Conservation (phyloP, 495 filamentous ascomycete species). For the Tuber magnatum region DNA sequence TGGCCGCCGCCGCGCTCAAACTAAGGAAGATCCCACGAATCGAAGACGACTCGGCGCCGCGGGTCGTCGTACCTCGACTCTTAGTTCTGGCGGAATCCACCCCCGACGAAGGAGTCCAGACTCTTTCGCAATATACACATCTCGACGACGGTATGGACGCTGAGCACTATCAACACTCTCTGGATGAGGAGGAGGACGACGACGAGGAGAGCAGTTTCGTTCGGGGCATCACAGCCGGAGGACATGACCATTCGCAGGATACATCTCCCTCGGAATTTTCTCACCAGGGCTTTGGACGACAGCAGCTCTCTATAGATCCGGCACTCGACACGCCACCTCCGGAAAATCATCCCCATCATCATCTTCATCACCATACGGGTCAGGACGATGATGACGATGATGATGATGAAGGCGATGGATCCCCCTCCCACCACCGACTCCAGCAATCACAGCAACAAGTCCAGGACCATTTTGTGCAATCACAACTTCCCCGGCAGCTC, state of each 20-base stretch:
- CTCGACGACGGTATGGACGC: conserved; percentile 38
- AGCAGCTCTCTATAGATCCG: conserved; percentile 38
- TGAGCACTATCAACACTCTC: conserved; percentile 37
- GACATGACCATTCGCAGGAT: conserved; percentile 27
- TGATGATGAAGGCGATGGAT: conserved; percentile 4
- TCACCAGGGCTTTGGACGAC: conserved; percentile 23
- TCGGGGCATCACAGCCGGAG: conserved; percentile 26
- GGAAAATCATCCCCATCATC: conserved; percentile 31
- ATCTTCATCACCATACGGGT: conserved; percentile 13
- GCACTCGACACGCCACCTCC: conserved; percentile 33
- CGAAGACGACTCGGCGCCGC: conserved; percentile 29
- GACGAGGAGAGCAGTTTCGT: conserved; percentile 29
- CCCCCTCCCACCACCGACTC: conserved; percentile 20
- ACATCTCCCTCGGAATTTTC: conserved; percentile 23
- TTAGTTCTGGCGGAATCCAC: conserved; percentile 38
- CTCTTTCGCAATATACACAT: conserved; percentile 38
- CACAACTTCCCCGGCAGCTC: conserved; percentile 32
- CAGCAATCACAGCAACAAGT: conserved; percentile 25
- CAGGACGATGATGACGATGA: conserved; percentile 1
- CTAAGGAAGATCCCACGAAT: conserved; percentile 31
- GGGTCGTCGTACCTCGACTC: conserved; percentile 15
- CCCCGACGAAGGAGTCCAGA: conserved; percentile 38
- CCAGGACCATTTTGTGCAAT: conserved; percentile 25
- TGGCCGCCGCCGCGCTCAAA: conserved; percentile 10
- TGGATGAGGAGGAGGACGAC: conserved; percentile 38